Base-by-base conservation (phyloP, 768 basidiomycete species). In the Termitomyces sp. region DNA sequence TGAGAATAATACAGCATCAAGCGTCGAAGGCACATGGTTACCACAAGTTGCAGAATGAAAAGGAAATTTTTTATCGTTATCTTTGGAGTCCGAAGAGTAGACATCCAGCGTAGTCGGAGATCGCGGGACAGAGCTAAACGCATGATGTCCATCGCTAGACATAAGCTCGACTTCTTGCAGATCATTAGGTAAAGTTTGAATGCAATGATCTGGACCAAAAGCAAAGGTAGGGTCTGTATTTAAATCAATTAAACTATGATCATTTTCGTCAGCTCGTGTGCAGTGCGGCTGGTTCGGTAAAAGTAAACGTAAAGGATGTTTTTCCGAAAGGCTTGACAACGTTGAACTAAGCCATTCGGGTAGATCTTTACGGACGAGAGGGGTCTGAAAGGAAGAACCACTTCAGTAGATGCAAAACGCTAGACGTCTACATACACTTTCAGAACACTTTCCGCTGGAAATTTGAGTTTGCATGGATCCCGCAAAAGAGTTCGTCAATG, bases 341-440 rank as follows among this genome's bases (percentile, higher is more conserved):
- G 84, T 83, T 39, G 71, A 65, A 26, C 73, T 72, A 14, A 87
- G 76, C 87, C 87, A 88, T 26, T 66, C 63, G 4, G 86, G 86
- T 24, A 87, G 69, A 4, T 72, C 61, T 42, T 70, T 69, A 22
- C 29, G 41, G 16, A 26, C 8, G 7, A 36, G 13, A 39, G 18
- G 13, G 18, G 26, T 20, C 51, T 53, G 46, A 29, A 44, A 57
- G 5, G 5, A 22, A 10, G 16, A 16, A 43, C 46, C 13, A 54
- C 22, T n/a, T 37, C 18, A 36, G 9, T 31, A n/a, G 8, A 46
- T 20, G n/a, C 14, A 18, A 10, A 26, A n/a, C 6, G 36, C 4
- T 14, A n/a, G 24, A 2, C 5, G 5, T 32, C 7, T 27, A 24
- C 46, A 34, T 56, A 59, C 60, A 18, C 47, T 34, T 39, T 37